Percentiles rank a stretch among this genome's conserved stretches.
These are phyloP conservation scores for Rugonectria rugulosa DNA, from an alignment of 2,329 filamentous ascomycete genomes.

Conservation along the genomic window DNA sequence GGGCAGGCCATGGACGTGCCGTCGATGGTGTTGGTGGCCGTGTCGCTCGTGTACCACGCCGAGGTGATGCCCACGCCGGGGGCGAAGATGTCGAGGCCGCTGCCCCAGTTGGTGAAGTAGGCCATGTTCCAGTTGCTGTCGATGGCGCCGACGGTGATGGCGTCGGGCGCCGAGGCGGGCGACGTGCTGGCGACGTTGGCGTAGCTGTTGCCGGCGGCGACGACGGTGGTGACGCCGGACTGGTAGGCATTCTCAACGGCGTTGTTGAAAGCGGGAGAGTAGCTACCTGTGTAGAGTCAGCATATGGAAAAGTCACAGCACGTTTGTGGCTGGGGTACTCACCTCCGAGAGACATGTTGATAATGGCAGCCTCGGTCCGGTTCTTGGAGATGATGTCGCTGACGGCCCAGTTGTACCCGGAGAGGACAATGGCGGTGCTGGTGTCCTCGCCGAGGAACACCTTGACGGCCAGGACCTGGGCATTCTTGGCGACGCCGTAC, in stretches of 20 bases:
- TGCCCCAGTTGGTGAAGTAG: slow-evolving; percentile 56
- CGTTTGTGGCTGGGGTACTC: too few species aligned
- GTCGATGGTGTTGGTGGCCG: slow-evolving; percentile 47
- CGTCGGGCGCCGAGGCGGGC: slow-evolving; percentile 33
- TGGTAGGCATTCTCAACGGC: slow-evolving; percentile 34
- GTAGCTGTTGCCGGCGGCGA: slow-evolving; percentile 36
- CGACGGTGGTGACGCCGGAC: slow-evolving; percentile 49
- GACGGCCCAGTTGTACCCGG: slow-evolving; percentile 46
- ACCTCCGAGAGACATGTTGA: slow-evolving; percentile 53
- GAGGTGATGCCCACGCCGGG: slow-evolving; percentile 53
- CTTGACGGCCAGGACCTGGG: slow-evolving; percentile 52
- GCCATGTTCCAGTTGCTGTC: slow-evolving; percentile 44
- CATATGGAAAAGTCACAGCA: neutral
- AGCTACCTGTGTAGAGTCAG: slow-evolving; percentile 9
- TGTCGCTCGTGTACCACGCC: slow-evolving; percentile 42
- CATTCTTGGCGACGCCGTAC: slow-evolving; percentile 48
- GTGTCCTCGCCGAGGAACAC: slow-evolving; percentile 42
- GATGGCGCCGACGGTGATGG: slow-evolving; percentile 40
- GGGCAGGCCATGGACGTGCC: slow-evolving; percentile 64
- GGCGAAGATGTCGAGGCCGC: slow-evolving; percentile 53
- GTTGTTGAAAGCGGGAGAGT: slow-evolving; percentile 13
- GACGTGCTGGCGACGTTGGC: slow-evolving; percentile 24
- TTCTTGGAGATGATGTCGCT: slow-evolving; percentile 42
- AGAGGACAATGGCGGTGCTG: slow-evolving; percentile 37
- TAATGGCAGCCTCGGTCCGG: slow-evolving; percentile 44